Conservation (phyloP, 306 rosid species). For the Vicia sativa region DNA sequence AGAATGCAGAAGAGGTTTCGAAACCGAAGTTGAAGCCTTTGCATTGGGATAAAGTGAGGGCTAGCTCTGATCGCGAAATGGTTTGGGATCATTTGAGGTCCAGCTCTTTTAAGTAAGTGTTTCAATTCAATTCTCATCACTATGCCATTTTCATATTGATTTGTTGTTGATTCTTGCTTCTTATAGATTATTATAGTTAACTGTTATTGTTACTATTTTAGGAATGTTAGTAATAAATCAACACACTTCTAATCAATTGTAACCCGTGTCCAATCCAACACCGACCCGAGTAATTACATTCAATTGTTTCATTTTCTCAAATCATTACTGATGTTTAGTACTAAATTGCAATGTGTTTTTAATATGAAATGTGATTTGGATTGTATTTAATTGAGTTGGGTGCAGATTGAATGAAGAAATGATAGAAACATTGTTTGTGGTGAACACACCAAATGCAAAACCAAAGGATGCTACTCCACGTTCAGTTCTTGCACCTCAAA, state of each 20-base stretch:
- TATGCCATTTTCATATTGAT: not conserved
- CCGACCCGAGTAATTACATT: too few relatives aligned
- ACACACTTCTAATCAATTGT: too few relatives aligned
- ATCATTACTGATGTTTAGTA: not conserved
- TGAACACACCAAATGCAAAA: conserved; percentile 54
- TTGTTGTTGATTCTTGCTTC: not conserved
- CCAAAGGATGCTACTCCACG: conserved; percentile 58
- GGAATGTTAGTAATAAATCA: not conserved
- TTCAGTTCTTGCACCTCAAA: conserved; percentile 42
- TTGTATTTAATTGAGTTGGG: conserved; percentile 39
- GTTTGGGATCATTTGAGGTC: conserved; percentile 98
- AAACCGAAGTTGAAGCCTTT: conserved; percentile 90
- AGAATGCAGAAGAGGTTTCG: conserved; percentile 55
- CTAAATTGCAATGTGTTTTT: conserved; percentile 27
- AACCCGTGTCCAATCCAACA: too few relatives aligned
- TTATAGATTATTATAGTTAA: not conserved
- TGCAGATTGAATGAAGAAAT: conserved; percentile 93
- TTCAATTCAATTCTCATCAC: conserved; percentile 13
- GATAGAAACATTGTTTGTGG: conserved; percentile 85
- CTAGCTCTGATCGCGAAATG: conserved; percentile 95
- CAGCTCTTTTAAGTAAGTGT: conserved; percentile 86
- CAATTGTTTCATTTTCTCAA: too few relatives aligned
- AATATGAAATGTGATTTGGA: conserved; percentile 31
- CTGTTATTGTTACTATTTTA: conserved; percentile 17
- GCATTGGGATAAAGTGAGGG: conserved; percentile 99